Conservation (phyloP, 148 eudicot genomes). For the Fagopyrum tataricum region DNA sequence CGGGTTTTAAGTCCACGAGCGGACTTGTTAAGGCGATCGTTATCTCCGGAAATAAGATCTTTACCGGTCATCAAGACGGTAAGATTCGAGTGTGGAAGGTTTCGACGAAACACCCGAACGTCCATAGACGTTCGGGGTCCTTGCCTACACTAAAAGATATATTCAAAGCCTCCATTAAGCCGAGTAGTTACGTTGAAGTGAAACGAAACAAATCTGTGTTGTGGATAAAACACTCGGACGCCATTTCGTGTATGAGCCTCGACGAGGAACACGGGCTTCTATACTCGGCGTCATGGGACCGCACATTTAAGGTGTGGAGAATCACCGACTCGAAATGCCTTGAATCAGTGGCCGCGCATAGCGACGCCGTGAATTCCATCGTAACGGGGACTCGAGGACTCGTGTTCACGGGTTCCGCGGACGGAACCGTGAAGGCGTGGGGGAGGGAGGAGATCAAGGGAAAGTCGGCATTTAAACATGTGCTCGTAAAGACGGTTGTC, state of each 20-base stretch:
- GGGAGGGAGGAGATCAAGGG: slow-evolving; percentile 11
- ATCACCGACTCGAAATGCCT: slow-evolving; percentile 12
- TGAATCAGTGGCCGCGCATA: slow-evolving; percentile 15
- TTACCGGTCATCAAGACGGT: slow-evolving; percentile 18
- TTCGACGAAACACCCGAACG: not conserved
- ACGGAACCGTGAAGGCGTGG: slow-evolving; percentile 18
- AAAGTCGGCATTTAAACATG: not conserved
- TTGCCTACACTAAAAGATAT: slow-evolving; percentile 10
- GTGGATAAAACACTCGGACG: slow-evolving; percentile 15
- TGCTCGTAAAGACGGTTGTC: slow-evolving; percentile 6
- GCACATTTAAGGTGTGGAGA: slow-evolving; percentile 15
- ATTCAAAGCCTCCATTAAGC: slow-evolving; percentile 11
- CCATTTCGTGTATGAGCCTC: slow-evolving; percentile 13
- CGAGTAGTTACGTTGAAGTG: slow-evolving; percentile 9
- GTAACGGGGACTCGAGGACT: not conserved
- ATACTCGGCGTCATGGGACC: slow-evolving; percentile 20
- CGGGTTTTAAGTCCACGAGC: slow-evolving; percentile 16
- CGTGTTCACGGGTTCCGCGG: slow-evolving; percentile 18
- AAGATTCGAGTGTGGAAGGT: slow-evolving; percentile 17
- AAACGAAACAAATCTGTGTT: slow-evolving; percentile 1
- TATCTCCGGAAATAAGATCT: slow-evolving; percentile 5
- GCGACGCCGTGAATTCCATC: slow-evolving; percentile 17
- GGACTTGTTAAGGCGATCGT: slow-evolving; percentile 17
- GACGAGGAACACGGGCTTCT: slow-evolving; percentile 6
- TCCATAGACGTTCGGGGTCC: slow-evolving; percentile 9